These are phyloP conservation scores for Colletotrichum brevisporum DNA, from an alignment of 2,329 filamentous ascomycete species.

Conservation along the genomic window DNA sequence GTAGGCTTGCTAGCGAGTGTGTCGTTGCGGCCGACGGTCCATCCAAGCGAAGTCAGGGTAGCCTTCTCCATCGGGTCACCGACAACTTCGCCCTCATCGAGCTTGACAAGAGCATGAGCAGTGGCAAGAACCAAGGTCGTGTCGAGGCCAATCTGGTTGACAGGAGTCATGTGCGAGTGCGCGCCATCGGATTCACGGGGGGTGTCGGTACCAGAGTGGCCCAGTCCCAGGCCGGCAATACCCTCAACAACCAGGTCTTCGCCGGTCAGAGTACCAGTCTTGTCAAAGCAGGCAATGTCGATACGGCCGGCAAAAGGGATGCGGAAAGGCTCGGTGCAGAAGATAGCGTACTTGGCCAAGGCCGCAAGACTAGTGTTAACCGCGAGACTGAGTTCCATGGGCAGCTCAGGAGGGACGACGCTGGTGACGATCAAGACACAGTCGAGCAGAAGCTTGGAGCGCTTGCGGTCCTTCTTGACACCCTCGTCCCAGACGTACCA, in stretches of 20 bases:
- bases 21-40: conserved; percentile 93
- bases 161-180: conserved; percentile 82
- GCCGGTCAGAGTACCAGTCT: conserved; percentile 96
- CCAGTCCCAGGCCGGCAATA: conserved; percentile 88
- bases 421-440: conserved; percentile 98
- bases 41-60: conserved; percentile 89
- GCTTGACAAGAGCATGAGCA: conserved; percentile 93
- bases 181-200: conserved; percentile 83
- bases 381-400: conserved; percentile 97
- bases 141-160: conserved; percentile 79
- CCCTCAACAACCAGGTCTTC: conserved; percentile 98
- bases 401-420: conserved; percentile 97
- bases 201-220: conserved; percentile 74
- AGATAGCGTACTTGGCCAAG: conserved; percentile 95
- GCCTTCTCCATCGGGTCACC: conserved; percentile 99
- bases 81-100: conserved; percentile 97
- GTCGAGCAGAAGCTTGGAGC: conserved; percentile 96
- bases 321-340: conserved; percentile 98
- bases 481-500: conserved; percentile 99
- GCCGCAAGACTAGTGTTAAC: conserved; percentile 98
- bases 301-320: conserved; percentile 97
- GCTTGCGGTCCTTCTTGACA: conserved; percentile 93
- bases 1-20: conserved; percentile 78
- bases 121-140: conserved; percentile 95
- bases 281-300: conserved; percentile 98